Base-by-base conservation (phyloP, 805 yeast species). In the Candida xiaguanensis region DNA sequence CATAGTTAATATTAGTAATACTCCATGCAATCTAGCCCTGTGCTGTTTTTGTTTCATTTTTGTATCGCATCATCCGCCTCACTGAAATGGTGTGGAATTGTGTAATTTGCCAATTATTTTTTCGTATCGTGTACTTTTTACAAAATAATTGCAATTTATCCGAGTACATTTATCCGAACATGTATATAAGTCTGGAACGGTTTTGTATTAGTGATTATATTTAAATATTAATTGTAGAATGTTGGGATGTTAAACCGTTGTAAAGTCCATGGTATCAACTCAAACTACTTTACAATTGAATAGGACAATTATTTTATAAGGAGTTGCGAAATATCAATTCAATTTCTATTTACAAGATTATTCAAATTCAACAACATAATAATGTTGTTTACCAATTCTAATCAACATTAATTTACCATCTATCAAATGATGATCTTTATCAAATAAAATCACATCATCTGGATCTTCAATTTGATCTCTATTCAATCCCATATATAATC, bases 351-450 rank as follows among this genome's bases (percentile, higher is more conserved):
- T 31, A 32, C 35, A 32, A 20, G 19, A 12, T 34, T 34, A 27
- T 27, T 27, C 29, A 20, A 70, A 57, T 42, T 76, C 74, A n/a
- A 79, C 72, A 17, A 82, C 75, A 52, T 70, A 66, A 52, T 80
- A 81, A 43, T 76, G 76, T 34, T 74, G 77, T 55, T 90, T 91
- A 2, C 97, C 98, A 7, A 80, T 59, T 49, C 95, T 72, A 14
- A 90, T 55, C 27, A 88, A 59, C 43, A 91, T 61, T 27, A 89
- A 61, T 41, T 70, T 71, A 9, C 63, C 77, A 26, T 78, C 90
- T 4, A 85, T 67, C 40, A 85, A 58, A 43, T 74, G 75, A 36
- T 58, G 48, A 2, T 68, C 71, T 8, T 61, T 62, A 26, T 66
- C 72, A 36, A 78, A 60, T 41, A 77, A 63, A 3, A 80, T 62